A percentile compares a stretch with the other conserved stretches of the same genome.
Conservation (phyloP, 108 stramenopile genomes). For the Aurantiochytrium sp. region DNA sequence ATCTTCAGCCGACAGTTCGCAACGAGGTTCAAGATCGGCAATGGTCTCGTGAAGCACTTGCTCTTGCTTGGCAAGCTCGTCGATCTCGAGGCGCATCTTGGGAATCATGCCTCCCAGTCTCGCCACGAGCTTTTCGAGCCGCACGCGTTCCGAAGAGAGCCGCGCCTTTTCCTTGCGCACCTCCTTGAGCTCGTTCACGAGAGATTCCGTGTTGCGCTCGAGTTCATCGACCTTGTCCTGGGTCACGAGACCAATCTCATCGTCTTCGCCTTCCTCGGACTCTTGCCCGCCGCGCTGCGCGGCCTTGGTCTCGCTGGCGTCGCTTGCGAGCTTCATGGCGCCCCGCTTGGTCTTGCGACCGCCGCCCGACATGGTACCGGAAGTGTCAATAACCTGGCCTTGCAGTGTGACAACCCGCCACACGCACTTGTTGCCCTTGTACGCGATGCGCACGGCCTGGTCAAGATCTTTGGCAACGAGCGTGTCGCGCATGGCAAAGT, state of each 20-base stretch:
- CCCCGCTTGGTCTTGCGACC: conserved; percentile 70
- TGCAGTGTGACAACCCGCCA: conserved; percentile 87
- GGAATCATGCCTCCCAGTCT: conserved; percentile 60
- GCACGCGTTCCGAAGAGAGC: conserved; percentile 59
- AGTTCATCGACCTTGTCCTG: conserved; percentile 44
- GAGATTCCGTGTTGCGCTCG: conserved; percentile 18
- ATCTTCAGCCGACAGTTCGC: conserved; percentile 62
- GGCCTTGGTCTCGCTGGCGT: conserved; percentile 15
- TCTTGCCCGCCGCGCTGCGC: conserved; percentile 44
- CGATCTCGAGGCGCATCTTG: conserved; percentile 70
- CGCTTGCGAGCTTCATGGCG: conserved; percentile 53
- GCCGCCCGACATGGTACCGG: conserved; percentile 98
- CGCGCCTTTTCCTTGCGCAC: background rate
- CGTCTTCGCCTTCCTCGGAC: conserved; percentile 36
- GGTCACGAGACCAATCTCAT: conserved; percentile 37
- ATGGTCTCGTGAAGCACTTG: conserved; percentile 67
- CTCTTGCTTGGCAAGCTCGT: conserved; percentile 67
- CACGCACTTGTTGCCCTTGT: conserved; percentile 66
- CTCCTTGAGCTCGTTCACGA: background rate
- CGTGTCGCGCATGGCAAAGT: conserved; percentile 83
- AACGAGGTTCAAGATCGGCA: conserved; percentile 61
- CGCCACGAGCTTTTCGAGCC: conserved; percentile 58
- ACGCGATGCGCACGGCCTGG: conserved; percentile 80
- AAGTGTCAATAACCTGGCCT: conserved; percentile 90
- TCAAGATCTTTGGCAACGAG: conserved; percentile 91